Evolutionary conservation across 148 eudicot genomes (phyloP).

Genomic region (Rhododendron kiyosumense): DNA sequence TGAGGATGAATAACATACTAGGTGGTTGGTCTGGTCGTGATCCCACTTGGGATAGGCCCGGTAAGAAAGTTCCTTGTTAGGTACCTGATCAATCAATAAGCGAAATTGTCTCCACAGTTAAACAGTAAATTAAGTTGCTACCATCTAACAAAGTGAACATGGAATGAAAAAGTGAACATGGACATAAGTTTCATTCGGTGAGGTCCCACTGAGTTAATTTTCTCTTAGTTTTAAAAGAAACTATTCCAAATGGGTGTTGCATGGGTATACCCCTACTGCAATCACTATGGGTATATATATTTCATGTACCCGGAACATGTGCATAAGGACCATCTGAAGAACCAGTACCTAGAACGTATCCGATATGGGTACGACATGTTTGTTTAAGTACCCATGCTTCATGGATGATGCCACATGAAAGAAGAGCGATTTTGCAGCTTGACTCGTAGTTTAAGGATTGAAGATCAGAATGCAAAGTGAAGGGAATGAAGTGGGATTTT

Average conservation of each 20-base stretch:
- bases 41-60: constrained; percentile 51
- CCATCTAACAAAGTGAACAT: not conserved
- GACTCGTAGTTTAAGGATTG: not conserved
- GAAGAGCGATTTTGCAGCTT: not conserved
- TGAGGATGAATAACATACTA: constrained; percentile 16
- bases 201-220: too few relatives aligned
- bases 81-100: constrained; percentile 29
- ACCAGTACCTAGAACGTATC: not conserved
- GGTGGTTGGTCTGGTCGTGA: constrained; percentile 14
- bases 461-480: not conserved
- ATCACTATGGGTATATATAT: too few relatives aligned
- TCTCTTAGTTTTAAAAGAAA: too few relatives aligned
- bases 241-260: not conserved
- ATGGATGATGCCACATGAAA: too few relatives aligned
- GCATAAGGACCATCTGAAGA: not conserved
- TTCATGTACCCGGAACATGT: not conserved
- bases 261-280: not conserved
- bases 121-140: not conserved
- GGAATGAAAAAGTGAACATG: not conserved
- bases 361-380: not conserved
- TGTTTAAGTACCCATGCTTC: not conserved
- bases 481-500: not conserved
- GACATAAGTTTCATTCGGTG: too few relatives aligned
- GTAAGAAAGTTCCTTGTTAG: constrained; percentile 45
- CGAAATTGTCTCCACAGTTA: not conserved